A percentile compares a stretch with the other conserved stretches of the same genome.
These are phyloP conservation scores for Suillus subaureus DNA, from an alignment of 768 basidiomycete species.

Conservation along the genomic window DNA sequence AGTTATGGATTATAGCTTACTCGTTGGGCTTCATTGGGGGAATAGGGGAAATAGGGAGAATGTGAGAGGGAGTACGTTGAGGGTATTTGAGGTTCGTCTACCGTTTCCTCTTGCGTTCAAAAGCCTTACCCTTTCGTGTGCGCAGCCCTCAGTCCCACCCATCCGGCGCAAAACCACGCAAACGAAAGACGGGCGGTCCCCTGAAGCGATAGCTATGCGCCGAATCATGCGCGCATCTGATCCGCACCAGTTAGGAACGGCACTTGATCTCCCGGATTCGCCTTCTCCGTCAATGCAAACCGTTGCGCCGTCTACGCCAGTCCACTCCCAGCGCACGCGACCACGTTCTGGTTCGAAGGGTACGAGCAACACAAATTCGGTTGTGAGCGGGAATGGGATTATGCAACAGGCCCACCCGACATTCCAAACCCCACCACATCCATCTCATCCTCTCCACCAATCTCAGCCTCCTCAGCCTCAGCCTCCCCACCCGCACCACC, in stretches of 20 bases:
- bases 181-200: conserved; percentile 55
- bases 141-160: conserved; percentile 69
- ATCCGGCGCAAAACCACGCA: conserved; percentile 64
- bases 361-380: neutral
- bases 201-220: conserved; percentile 83
- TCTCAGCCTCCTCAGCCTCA: neutral
- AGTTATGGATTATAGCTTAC: conserved; percentile 96
- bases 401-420: neutral
- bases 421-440: neutral
- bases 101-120: neutral
- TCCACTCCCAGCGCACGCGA: neutral
- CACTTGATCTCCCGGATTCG: conserved; percentile 57
- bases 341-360: neutral
- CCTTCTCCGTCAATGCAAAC: conserved; percentile 30
- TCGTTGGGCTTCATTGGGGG: conserved; percentile 94
- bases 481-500: neutral
- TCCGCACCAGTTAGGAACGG: conserved; percentile 64
- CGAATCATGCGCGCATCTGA: conserved; percentile 85
- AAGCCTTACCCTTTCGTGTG: neutral
- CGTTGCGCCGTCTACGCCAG: neutral
- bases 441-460: neutral
- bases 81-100: conserved; percentile 82
- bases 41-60: conserved; percentile 90
- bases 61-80: conserved; percentile 85
- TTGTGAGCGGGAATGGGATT: neutral